These are phyloP conservation scores for Pseudogymnoascus sp. DNA, from an alignment of 2,329 filamentous ascomycete species.

Conservation along the genomic window DNA sequence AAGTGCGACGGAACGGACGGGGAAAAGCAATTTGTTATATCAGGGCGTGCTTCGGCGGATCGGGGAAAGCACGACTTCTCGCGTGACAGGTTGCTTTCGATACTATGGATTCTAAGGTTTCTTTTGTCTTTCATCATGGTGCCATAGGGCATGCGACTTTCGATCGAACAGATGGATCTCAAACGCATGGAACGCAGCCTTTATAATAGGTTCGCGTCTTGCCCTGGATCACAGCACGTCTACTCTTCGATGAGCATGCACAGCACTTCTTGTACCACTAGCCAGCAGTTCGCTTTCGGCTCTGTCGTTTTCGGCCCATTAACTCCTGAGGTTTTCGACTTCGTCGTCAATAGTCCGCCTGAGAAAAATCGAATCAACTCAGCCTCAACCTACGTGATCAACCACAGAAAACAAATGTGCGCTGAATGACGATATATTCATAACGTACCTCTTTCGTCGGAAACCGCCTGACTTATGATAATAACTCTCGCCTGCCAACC, in stretches of 20 bases:
- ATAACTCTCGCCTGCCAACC: constrained; percentile 6
- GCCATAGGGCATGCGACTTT: constrained; percentile 25
- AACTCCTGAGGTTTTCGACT: constrained; percentile 26
- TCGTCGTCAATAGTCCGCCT: constrained; percentile 30
- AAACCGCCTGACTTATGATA: constrained; percentile 1
- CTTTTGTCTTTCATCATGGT: constrained; percentile 26
- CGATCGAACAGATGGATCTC: constrained; percentile 27
- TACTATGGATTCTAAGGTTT: constrained; percentile 28
- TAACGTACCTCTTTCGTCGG: constrained; percentile 3
- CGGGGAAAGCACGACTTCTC: constrained; percentile 18
- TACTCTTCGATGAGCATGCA: constrained; percentile 29
- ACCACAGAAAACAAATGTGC: constrained; percentile 11
- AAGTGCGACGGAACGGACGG: constrained; percentile 30
- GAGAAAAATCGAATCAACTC: constrained; percentile 26
- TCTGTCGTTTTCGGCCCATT: constrained; percentile 25
- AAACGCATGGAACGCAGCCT: constrained; percentile 23
- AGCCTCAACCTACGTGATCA: constrained; percentile 18
- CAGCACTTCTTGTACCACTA: constrained; percentile 32
- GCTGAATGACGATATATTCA: constrained; percentile 9
- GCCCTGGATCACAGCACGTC: constrained; percentile 28
- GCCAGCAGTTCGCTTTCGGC: constrained; percentile 28
- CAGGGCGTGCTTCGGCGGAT: constrained; percentile 27
- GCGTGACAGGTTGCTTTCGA: constrained; percentile 23
- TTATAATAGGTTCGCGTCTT: constrained; percentile 22
- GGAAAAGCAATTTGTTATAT: constrained; percentile 25